Evolutionary conservation across 495 filamentous ascomycete genomes (phyloP).

Genomic region (Hypoxylon perforatum): DNA sequence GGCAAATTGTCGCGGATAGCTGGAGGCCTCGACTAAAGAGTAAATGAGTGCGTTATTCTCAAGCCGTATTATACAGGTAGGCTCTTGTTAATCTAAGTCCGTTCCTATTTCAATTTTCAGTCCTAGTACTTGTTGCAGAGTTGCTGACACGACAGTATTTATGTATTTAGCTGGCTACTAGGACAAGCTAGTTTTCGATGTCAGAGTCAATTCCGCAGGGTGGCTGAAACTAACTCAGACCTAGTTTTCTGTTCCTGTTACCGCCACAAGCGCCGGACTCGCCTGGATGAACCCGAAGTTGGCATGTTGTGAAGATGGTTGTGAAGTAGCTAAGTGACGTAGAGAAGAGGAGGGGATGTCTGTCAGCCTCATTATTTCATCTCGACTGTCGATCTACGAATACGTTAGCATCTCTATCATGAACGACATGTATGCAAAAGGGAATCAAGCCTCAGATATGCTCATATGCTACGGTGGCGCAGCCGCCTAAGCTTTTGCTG

Average conservation of each 20-base stretch:
- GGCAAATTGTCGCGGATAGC: too few relatives aligned
- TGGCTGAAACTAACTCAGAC: background rate
- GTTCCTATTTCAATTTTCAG: background rate
- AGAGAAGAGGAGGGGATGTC: background rate
- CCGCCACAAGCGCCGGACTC: background rate
- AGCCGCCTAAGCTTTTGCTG: too few relatives aligned
- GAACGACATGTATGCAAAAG: too few relatives aligned
- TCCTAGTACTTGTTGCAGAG: background rate
- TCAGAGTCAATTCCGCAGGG: background rate
- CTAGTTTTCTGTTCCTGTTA: background rate
- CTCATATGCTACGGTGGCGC: too few relatives aligned
- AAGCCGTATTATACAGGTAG: too few relatives aligned
- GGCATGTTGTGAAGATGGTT: background rate
- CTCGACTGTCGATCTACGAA: too few relatives aligned
- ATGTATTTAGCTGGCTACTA: background rate
- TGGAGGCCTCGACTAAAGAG: too few relatives aligned
- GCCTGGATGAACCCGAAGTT: background rate
- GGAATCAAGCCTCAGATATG: too few relatives aligned
- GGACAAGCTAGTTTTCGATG: background rate
- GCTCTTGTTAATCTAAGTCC: too few relatives aligned
- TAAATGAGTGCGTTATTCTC: too few relatives aligned
- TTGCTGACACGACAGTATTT: background rate
- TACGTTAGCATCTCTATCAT: too few relatives aligned
- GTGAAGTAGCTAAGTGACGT: background rate
- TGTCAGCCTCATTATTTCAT: background rate